A percentile compares a stretch with the other conserved stretches of the same genome.
Conservation (phyloP, 129 eudicot species). For the Pseudognaphalium luteoalbum region DNA sequence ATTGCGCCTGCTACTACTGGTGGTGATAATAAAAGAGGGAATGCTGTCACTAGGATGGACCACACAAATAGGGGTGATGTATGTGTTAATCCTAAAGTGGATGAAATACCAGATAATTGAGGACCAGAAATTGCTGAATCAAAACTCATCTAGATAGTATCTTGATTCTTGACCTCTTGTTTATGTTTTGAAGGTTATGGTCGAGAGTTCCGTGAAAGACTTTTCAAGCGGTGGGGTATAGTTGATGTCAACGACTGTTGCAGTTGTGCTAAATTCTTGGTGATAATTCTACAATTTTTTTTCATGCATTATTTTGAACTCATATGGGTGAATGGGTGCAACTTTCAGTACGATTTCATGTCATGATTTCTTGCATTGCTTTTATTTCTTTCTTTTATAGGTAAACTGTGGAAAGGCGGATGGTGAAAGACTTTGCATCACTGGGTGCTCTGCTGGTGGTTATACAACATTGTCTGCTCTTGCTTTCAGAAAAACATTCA, state of each 20-base stretch:
- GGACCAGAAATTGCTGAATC: too few relatives aligned
- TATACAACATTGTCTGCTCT: conserved; percentile 50
- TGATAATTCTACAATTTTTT: conserved; percentile 1
- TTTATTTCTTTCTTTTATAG: conserved; percentile 20
- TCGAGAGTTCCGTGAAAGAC: conserved; percentile 48
- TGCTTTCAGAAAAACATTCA: conserved; percentile 46
- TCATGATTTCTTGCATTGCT: not conserved
- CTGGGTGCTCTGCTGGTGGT: conserved; percentile 60
- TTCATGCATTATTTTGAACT: not conserved
- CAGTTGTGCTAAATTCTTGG: conserved; percentile 44
- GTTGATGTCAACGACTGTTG: conserved; percentile 56
- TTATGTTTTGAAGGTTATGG: conserved; percentile 49
- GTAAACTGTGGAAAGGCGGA: conserved; percentile 46
- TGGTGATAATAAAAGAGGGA: not conserved
- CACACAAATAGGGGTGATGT: too few relatives aligned
- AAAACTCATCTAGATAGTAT: not conserved
- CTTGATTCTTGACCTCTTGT: not conserved
- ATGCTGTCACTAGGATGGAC: too few relatives aligned
- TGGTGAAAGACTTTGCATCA: conserved; percentile 46
- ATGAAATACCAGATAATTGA: too few relatives aligned
- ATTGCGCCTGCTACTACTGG: not conserved
- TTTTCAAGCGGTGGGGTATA: conserved; percentile 48
- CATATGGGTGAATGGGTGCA: not conserved
- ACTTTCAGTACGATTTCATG: not conserved
- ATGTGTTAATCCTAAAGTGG: too few relatives aligned